Conservation (phyloP, 176 grass and related monocot species). For the Lolium multiflorum region DNA sequence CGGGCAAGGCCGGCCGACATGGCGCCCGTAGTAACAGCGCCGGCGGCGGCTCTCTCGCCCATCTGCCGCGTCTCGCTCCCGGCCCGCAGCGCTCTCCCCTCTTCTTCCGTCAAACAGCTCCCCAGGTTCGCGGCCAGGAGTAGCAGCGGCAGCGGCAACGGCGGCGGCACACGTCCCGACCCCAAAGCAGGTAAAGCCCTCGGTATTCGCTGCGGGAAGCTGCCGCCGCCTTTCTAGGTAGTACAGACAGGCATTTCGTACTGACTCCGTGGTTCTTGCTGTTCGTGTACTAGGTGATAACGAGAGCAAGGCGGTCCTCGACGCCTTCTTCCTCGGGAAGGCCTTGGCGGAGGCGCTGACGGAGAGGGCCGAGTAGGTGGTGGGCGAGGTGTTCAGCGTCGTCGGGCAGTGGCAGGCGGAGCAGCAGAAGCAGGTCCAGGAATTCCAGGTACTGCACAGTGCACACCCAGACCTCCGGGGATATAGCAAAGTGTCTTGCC, state of each 20-base stretch:
- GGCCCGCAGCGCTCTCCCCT: slow-evolving; percentile 8
- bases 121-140: slow-evolving; percentile 30
- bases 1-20: slow-evolving; percentile 12
- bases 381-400: slow-evolving; percentile 86
- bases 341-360: slow-evolving; percentile 89
- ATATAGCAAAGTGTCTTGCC: neutral
- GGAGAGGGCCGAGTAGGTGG: slow-evolving; percentile 74
- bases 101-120: slow-evolving; percentile 3
- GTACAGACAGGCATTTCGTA: neutral
- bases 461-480: too few relatives aligned
- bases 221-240: neutral
- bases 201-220: neutral
- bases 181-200: slow-evolving; percentile 53
- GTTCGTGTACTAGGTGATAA: slow-evolving; percentile 51
- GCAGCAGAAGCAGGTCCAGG: slow-evolving; percentile 88
- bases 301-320: slow-evolving; percentile 83
- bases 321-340: slow-evolving; percentile 98
- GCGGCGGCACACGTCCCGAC: slow-evolving; percentile 37
- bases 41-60: slow-evolving; percentile 6
- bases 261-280: neutral
- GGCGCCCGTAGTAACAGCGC: slow-evolving; percentile 11
- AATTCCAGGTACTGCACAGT: slow-evolving; percentile 88
- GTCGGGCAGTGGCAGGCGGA: slow-evolving; percentile 92
- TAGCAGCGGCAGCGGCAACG: slow-evolving; percentile 7
- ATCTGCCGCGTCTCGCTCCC: slow-evolving; percentile 3